These are phyloP conservation scores for Cryptococcus hybrid DNA, from an alignment of 1,284 basidiomycete genomes.

Conservation along the genomic window DNA sequence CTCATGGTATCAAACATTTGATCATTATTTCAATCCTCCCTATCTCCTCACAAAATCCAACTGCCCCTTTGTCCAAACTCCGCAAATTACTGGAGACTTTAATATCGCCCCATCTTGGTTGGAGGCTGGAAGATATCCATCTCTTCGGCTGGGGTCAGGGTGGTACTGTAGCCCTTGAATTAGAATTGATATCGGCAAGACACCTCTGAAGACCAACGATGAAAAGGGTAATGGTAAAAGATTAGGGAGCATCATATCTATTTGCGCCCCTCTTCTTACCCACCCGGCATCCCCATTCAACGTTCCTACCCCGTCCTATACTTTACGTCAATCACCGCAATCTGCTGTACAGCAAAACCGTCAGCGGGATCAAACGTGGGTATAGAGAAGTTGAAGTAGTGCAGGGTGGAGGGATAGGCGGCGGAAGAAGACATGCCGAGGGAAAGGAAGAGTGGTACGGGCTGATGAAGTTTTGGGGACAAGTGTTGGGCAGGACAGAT, in stretches of 20 bases:
- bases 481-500: conserved; percentile 58
- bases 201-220: not conserved
- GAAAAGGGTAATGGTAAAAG: conserved; percentile 3
- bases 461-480: conserved; percentile 84
- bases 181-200: conserved; percentile 50
- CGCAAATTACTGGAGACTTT: conserved; percentile 60
- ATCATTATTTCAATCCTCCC: conserved; percentile 70
- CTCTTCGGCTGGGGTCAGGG: conserved; percentile 89
- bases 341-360: conserved; percentile 29
- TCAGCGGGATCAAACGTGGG: conserved; percentile 58
- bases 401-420: conserved; percentile 16
- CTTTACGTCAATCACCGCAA: conserved; percentile 48
- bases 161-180: conserved; percentile 73
- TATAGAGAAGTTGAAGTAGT: conserved; percentile 57
- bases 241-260: conserved; percentile 65
- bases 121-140: conserved; percentile 69
- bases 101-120: conserved; percentile 52
- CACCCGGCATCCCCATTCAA: conserved; percentile 66
- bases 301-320: conserved; percentile 46
- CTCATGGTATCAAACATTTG: conserved; percentile 87
- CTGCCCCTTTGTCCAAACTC: conserved; percentile 57
- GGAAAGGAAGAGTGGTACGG: conserved; percentile 61
- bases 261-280: conserved; percentile 71
- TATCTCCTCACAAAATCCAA: conserved; percentile 66
- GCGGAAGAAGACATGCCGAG: conserved; percentile 65